These are phyloP conservation scores for Datura wrightii DNA, from an alignment of 257 asterid genomes.

Conservation along the genomic window DNA sequence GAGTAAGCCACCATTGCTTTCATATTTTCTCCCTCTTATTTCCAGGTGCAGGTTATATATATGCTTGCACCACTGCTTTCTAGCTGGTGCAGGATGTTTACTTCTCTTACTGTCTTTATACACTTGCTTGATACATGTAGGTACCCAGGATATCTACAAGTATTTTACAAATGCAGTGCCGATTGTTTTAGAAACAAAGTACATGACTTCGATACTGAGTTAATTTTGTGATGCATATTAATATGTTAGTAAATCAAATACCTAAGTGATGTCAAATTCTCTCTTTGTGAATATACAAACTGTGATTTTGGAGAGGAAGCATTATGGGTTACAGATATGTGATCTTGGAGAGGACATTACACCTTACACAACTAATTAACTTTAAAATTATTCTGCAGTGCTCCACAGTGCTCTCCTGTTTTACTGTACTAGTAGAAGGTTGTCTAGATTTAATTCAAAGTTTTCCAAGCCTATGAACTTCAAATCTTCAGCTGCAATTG, in stretches of 20 bases:
- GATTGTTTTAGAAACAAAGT: background rate
- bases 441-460: too few relatives aligned
- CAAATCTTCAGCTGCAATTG: too few relatives aligned
- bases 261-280: background rate
- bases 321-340: too few relatives aligned
- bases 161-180: background rate
- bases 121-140: background rate
- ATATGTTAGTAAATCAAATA: background rate
- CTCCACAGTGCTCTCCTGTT: too few relatives aligned
- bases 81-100: background rate
- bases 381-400: too few relatives aligned
- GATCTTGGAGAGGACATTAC: too few relatives aligned
- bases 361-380: too few relatives aligned
- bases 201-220: background rate
- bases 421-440: too few relatives aligned
- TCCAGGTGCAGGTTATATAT: background rate
- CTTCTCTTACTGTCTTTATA: background rate
- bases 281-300: too few relatives aligned
- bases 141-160: background rate
- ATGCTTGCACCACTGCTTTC: background rate
- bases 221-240: background rate
- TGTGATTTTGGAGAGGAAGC: too few relatives aligned
- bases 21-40: background rate
- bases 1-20: background rate
- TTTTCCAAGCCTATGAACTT: too few relatives aligned